Evolutionary conservation across 805 yeast species (phyloP), one percentile per base, ranked within the genome.

Genomic region (Hanseniaspora lachancei): DNA sequence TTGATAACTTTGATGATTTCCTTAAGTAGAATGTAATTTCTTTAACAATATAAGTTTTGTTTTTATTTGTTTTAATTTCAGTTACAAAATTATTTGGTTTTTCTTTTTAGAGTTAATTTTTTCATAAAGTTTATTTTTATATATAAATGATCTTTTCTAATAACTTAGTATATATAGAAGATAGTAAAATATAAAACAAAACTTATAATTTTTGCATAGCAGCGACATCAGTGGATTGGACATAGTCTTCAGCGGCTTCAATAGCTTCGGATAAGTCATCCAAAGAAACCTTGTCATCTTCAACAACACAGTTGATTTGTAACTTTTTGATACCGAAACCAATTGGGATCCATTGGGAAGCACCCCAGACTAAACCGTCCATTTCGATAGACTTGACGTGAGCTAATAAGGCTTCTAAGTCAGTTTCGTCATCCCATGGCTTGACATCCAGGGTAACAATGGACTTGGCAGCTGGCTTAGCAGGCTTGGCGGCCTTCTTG

Each of bases 351-450:
- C 82, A 89, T 77, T 84, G 89, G 81, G 78, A 84, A 69, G 89
- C 96, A 86, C 99, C 99, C 98, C 98, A 93, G 63, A 74, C 75
- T 71, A 93, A 83, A 82, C 99, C 99, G 48, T 93, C 98, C 77
- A 74, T 74, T 72, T 81, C 86, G 66, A 91, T 74, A 66, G 79
- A 70, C 81, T 88, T 89, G 70, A 89, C 96, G 75, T 81, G 80
- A 61, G 84, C 89, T 65, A 87, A 74, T 77, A 93, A 71, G 74
- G 83, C 84, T 61, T 93, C 95, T 72, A 93, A 79, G 72, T 91
- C 84, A 66, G 99, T 93, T 81, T 93, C 97, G 70, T 93, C 98
- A 76, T 93, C 98, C 99, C 99, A 93, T 77, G 97, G 97, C 84
- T 93, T 93, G 67, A 93, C 95, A 68, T 93, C 98, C 68, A 93